phyloP scores from a whole-genome alignment of 257 asterid species.

The Paraleonurus japonicus region DNA sequence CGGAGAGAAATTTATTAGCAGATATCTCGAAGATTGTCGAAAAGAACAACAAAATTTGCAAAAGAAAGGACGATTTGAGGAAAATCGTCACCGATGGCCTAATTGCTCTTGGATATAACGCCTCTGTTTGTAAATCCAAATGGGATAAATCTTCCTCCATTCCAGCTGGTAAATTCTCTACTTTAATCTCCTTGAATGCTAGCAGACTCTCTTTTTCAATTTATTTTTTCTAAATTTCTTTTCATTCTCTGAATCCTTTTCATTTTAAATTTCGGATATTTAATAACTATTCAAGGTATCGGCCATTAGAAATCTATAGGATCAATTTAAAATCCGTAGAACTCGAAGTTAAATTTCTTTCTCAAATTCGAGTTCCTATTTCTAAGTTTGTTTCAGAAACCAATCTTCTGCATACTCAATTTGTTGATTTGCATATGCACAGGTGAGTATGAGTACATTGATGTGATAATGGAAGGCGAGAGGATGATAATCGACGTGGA shows the following conservation, averaged over 20 bases:
- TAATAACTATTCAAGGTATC: neutral
- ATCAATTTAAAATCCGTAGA: neutral
- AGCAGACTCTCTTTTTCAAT: neutral
- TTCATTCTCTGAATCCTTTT: neutral
- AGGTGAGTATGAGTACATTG: conserved; percentile 91
- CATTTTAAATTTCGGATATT: neutral
- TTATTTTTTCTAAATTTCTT: neutral
- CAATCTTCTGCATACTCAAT: neutral
- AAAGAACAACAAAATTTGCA: conserved; percentile 54
- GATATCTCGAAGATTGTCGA: conserved; percentile 72
- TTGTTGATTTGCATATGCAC: neutral
- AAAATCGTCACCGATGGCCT: conserved; percentile 58
- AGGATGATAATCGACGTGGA: conserved; percentile 74
- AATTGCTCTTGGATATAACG: conserved; percentile 60
- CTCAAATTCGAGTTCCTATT: neutral
- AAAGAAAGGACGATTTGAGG: conserved; percentile 60
- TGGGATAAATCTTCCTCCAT: conserved; percentile 73
- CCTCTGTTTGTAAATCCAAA: conserved; percentile 76
- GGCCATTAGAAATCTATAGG: neutral
- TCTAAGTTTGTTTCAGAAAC: neutral
- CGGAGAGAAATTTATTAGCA: conserved; percentile 75
- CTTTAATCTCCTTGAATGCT: neutral
- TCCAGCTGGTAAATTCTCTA: conserved; percentile 60
- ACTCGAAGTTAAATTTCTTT: neutral
- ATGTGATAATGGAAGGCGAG: conserved; percentile 65